phyloP scores from a whole-genome alignment of 306 rosid genomes.

The Psophocarpus tetragonolobus region DNA sequence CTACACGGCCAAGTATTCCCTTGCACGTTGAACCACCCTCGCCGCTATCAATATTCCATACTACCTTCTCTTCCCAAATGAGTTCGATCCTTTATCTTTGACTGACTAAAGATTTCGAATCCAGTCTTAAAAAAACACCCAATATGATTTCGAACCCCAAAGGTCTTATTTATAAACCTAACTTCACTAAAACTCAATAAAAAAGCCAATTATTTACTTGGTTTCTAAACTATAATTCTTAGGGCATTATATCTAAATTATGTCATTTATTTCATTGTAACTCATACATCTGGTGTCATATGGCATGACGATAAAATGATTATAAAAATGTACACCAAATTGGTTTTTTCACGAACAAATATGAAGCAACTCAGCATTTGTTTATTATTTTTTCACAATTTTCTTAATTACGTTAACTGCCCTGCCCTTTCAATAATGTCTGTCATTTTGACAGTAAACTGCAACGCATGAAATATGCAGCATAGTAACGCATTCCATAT shows the following conservation, averaged over 20 bases:
- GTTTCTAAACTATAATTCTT: not conserved
- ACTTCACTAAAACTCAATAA: not conserved
- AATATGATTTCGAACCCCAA: too few species aligned
- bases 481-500: not conserved
- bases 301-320: not conserved
- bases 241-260: not conserved
- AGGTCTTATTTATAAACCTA: not conserved
- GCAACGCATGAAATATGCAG: not conserved
- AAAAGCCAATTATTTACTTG: too few species aligned
- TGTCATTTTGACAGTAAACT: not conserved
- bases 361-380: not conserved
- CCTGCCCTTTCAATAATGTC: not conserved
- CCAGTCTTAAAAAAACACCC: too few species aligned
- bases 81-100: too few species aligned
- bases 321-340: not conserved
- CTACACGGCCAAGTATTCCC: too few species aligned
- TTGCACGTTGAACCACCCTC: too few species aligned
- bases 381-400: not conserved
- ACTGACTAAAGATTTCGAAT: too few species aligned
- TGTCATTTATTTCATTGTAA: not conserved
- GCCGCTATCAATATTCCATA: too few species aligned
- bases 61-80: too few species aligned
- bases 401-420: constrained; percentile 12
- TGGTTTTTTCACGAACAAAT: not conserved
- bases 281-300: not conserved